These are phyloP conservation scores for Hawksworthiomyces lignivorus DNA, from an alignment of 2,329 filamentous ascomycete genomes.

Conservation along the genomic window DNA sequence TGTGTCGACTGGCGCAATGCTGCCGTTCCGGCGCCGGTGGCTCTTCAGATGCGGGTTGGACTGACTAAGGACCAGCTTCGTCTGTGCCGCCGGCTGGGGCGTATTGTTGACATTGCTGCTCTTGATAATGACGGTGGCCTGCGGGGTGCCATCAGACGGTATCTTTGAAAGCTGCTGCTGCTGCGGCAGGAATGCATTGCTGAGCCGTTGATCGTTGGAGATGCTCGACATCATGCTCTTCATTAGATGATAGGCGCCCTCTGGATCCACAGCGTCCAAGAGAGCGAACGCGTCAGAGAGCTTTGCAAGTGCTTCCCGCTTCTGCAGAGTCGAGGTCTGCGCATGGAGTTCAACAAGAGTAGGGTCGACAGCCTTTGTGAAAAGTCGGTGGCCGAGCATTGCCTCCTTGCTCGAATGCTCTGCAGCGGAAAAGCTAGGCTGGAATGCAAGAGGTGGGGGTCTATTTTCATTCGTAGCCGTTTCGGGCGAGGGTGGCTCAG, in stretches of 20 bases:
- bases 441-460: slow-evolving; percentile 34
- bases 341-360: slow-evolving; percentile 78
- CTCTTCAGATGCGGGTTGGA: slow-evolving; percentile 81
- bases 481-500: slow-evolving; percentile 27
- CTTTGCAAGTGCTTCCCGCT: slow-evolving; percentile 74
- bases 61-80: slow-evolving; percentile 68
- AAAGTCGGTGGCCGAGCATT: slow-evolving; percentile 70
- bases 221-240: slow-evolving; percentile 69
- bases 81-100: slow-evolving; percentile 31
- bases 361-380: slow-evolving; percentile 73
- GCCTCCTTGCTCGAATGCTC: slow-evolving; percentile 71
- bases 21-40: slow-evolving; percentile 58
- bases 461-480: slow-evolving; percentile 56
- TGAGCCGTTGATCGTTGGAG: slow-evolving; percentile 60
- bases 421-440: slow-evolving; percentile 17
- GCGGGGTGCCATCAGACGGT: slow-evolving; percentile 37
- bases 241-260: slow-evolving; percentile 80
- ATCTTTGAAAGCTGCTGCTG: slow-evolving; percentile 23
- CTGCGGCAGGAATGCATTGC: slow-evolving; percentile 36
- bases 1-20: slow-evolving; percentile 23
- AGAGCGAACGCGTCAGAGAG: slow-evolving; percentile 80
- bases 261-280: slow-evolving; percentile 80
- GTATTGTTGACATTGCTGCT: slow-evolving; percentile 30
- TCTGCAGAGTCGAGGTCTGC: slow-evolving; percentile 59
- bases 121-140: slow-evolving; percentile 53